Evolutionary conservation across 306 rosid genomes (phyloP), one percentile per base, ranked within the genome.

Genomic region (Trifolium fragiferum): DNA sequence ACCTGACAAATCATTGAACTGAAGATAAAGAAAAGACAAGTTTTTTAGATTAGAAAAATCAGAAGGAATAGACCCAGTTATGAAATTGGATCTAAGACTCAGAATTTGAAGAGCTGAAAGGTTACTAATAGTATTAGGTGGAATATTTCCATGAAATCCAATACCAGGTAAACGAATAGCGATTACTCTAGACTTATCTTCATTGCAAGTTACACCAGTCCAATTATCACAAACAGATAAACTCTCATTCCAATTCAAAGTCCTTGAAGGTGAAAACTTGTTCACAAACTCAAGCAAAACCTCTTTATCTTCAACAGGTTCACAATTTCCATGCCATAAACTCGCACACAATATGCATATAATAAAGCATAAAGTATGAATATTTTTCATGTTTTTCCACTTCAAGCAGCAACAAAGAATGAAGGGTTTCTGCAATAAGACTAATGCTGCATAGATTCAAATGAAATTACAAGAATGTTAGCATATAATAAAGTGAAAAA

Each of bases 71-170:
- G 40, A 27, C 21, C 97, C 98, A 55, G 59, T 82, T 23, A 93
- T 85, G 19, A 83, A 76, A 72, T 93, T 93, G 86, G 98, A 93
- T 89, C 98, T 87, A 76, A 93, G 92, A 54, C 98, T 93, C 77
- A 93, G 70, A 53, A 73, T 77, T 74, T 90, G 90, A 49, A 93
- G 86, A 19, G 75, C 83, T 15, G 97, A 73, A 64, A 93, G 89
- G 70, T 91, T 92, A 65, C 92, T 85, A 41, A 93, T 73, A 2
- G 98, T 89, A 21, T 84, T 55, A 11, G 92, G 73, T 0, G 98
- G 98, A 75, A 93, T 87, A 16, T 84, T 86, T 23, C 98, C 98
- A 47, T 74, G 79, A 77, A 93, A 93, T 35, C 98, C 98, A 35
- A 90, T 87, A 14, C 97, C 98, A 9, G 98, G 98, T 80, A 93